These are phyloP conservation scores for Claviceps maximensis DNA, from an alignment of 2,329 filamentous ascomycete species.

Conservation along the genomic window DNA sequence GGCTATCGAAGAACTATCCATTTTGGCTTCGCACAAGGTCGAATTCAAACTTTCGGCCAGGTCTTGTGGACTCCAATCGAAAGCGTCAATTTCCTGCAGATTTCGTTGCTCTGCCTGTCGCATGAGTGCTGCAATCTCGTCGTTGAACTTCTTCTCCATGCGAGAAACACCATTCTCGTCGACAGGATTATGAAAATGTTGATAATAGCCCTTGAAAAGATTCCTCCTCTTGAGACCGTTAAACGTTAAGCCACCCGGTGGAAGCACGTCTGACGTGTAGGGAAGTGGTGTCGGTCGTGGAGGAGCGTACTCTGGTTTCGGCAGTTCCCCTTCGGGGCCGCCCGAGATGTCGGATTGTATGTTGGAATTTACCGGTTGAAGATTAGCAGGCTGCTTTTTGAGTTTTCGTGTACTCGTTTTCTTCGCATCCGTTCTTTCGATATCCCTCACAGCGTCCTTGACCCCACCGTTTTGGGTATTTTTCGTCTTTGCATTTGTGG, in stretches of 20 bases:
- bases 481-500: slow-evolving; percentile 80
- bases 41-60: slow-evolving; percentile 30
- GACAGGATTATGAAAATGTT: slow-evolving; percentile 46
- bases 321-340: slow-evolving; percentile 48
- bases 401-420: slow-evolving; percentile 45
- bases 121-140: slow-evolving; percentile 35
- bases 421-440: slow-evolving; percentile 49
- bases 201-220: slow-evolving; percentile 47
- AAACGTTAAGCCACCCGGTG: slow-evolving; percentile 41
- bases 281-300: slow-evolving; percentile 53
- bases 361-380: slow-evolving; percentile 47
- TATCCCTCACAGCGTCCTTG: slow-evolving; percentile 43
- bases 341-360: slow-evolving; percentile 41
- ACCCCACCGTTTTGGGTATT: slow-evolving; percentile 53
- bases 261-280: slow-evolving; percentile 58
- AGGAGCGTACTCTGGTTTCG: slow-evolving; percentile 86
- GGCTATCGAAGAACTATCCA: not conserved
- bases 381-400: slow-evolving; percentile 40
- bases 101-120: slow-evolving; percentile 54
- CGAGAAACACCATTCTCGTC: slow-evolving; percentile 55
- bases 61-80: slow-evolving; percentile 47
- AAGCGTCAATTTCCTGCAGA: slow-evolving; percentile 48
- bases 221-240: slow-evolving; percentile 46
- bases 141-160: slow-evolving; percentile 46
- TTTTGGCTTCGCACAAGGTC: not conserved